A percentile compares a stretch with the other conserved stretches of the same genome.
Evolutionary conservation across 2,329 filamentous ascomycete species (phyloP).

Genomic region (Fusarium sp.): DNA sequence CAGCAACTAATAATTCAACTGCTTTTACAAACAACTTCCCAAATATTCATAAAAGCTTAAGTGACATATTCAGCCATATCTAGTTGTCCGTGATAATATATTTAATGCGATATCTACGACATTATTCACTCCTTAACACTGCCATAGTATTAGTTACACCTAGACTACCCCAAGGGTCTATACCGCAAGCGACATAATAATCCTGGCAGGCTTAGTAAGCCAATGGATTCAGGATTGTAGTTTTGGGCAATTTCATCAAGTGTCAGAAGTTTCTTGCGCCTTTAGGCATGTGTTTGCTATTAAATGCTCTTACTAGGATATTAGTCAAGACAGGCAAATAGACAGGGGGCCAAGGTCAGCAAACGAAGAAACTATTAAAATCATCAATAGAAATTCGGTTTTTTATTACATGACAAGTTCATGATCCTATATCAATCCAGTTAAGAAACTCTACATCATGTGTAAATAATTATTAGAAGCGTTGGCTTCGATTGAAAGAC

Average conservation of each 20-base stretch:
- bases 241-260: neutral
- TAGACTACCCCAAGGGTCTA: neutral
- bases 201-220: neutral
- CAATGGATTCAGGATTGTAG: neutral
- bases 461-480: neutral
- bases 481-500: neutral
- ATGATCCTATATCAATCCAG: neutral
- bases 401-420: neutral
- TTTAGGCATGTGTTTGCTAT: neutral
- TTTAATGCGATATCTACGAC: neutral
- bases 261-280: neutral
- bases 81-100: neutral
- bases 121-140: neutral
- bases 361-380: neutral
- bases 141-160: neutral
- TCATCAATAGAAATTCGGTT: neutral
- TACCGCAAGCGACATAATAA: neutral
- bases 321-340: neutral
- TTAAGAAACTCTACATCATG: neutral
- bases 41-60: neutral
- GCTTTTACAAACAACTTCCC: neutral
- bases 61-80: neutral
- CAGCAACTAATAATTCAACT: constrained; percentile 28
- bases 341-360: neutral
- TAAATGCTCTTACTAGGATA: neutral